A percentile compares a stretch with the other conserved stretches of the same genome.
phyloP scores from a whole-genome alignment of 2,329 filamentous ascomycete species.

The Sporothrix schenckii region DNA sequence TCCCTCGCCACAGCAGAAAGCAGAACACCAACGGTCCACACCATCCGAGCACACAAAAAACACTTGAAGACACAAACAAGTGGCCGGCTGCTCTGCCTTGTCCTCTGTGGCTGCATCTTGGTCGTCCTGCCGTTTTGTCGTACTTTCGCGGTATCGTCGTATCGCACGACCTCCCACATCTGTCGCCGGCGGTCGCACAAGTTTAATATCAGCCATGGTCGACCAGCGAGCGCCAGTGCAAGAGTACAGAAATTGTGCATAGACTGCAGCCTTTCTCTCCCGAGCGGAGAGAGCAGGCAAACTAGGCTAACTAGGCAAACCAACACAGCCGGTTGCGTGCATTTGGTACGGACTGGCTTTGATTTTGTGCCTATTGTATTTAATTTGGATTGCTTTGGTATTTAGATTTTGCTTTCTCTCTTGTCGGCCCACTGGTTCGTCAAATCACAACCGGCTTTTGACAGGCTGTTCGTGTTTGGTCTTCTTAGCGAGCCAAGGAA shows the following conservation, averaged over 20 bases:
- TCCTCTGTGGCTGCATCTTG: neutral
- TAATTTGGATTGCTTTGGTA: too few species aligned
- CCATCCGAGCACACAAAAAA: neutral
- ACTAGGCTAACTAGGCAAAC: neutral
- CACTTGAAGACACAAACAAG: neutral
- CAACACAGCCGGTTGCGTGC: neutral
- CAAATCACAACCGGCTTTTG: neutral
- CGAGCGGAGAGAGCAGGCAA: neutral
- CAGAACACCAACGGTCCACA: constrained; percentile 4
- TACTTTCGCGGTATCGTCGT: too few species aligned
- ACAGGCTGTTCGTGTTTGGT: neutral
- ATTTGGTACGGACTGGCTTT: constrained; percentile 11
- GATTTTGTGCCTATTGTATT: too few species aligned
- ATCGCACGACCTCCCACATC: neutral
- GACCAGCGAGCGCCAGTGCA: neutral
- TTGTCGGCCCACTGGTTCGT: neutral
- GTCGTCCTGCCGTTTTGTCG: too few species aligned
- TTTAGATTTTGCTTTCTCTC: neutral
- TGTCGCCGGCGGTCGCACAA: constrained; percentile 9
- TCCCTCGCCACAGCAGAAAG: constrained; percentile 18
- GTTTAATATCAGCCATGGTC: constrained; percentile 19
- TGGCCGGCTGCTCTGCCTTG: neutral
- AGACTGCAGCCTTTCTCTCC: too few species aligned
- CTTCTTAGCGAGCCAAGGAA: neutral
- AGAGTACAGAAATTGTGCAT: neutral